These are phyloP conservation scores for Perkinsela sp. DNA, from an alignment of 208 protist genomes.

Conservation along the genomic window DNA sequence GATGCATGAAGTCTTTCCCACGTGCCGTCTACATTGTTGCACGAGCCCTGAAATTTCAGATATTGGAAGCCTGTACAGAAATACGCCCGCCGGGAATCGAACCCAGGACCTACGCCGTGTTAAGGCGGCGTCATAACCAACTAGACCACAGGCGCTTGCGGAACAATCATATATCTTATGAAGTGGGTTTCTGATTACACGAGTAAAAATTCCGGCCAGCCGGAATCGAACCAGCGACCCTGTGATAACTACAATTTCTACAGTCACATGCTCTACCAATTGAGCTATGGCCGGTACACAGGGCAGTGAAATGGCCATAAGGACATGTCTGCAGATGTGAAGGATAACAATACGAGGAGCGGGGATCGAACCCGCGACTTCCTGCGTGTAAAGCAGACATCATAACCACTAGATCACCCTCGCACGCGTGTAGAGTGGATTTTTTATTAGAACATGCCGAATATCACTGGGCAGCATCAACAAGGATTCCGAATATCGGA, in stretches of 20 bases:
- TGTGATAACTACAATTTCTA: constrained; percentile 4
- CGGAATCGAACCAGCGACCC: constrained; percentile 3
- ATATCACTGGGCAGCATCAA: too few relatives aligned
- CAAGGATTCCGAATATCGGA: too few relatives aligned
- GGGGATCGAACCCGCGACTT: constrained; percentile 69
- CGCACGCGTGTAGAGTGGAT: too few relatives aligned
- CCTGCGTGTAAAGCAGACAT: constrained; percentile 74
- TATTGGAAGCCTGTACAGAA: too few relatives aligned
- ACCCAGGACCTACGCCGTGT: constrained; percentile 1
- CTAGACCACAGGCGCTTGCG: constrained; percentile 1
- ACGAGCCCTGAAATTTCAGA: too few relatives aligned
- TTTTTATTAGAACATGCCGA: too few relatives aligned
- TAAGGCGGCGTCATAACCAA: neutral
- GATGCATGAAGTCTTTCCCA: too few relatives aligned
- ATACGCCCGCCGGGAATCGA: constrained; percentile 1
- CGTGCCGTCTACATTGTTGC: too few relatives aligned
- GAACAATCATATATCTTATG: neutral
- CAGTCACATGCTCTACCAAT: constrained; percentile 4
- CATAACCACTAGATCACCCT: constrained; percentile 77
- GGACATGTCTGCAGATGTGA: neutral
- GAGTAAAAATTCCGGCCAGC: constrained; percentile 2
- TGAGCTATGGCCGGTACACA: constrained; percentile 2
- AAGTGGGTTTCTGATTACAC: neutral
- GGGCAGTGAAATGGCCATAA: neutral
- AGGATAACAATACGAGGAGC: constrained; percentile 22